These are phyloP conservation scores for Solanum sitiens DNA, from an alignment of 257 asterid species.

Conservation along the genomic window DNA sequence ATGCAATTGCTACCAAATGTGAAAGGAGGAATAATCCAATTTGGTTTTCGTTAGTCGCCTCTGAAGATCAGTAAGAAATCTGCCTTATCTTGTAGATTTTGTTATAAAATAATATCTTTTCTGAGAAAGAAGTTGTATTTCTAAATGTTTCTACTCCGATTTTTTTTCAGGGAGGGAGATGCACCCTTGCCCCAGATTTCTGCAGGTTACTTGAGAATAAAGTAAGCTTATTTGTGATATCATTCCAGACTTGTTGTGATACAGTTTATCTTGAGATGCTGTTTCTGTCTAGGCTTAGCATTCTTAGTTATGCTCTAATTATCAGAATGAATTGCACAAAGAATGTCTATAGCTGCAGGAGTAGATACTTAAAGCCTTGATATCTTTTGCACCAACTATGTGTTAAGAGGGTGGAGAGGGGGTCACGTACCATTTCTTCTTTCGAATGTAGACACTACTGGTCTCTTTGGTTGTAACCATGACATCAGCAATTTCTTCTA, in stretches of 20 bases:
- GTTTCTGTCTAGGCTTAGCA: neutral
- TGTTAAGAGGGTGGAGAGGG: neutral
- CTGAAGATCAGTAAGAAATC: slow-evolving; percentile 63
- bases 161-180: slow-evolving; percentile 58
- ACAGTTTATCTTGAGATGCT: neutral
- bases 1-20: slow-evolving; percentile 34
- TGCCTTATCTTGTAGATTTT: neutral
- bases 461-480: neutral
- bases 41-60: slow-evolving; percentile 87
- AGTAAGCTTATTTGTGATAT: slow-evolving; percentile 35
- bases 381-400: neutral
- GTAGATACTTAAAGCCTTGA: neutral
- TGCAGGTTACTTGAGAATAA: slow-evolving; percentile 76
- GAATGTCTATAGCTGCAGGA: neutral
- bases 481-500: neutral
- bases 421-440: neutral
- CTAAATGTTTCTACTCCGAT: neutral
- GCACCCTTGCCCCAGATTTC: slow-evolving; percentile 79
- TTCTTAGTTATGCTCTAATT: neutral
- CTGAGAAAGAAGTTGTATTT: neutral
- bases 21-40: slow-evolving; percentile 56
- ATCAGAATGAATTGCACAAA: neutral
- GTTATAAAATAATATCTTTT: neutral
- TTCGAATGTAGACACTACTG: neutral
- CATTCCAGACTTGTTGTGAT: neutral